Conservation (phyloP, 441 rosid genomes). For the Raphanus hybrid region DNA sequence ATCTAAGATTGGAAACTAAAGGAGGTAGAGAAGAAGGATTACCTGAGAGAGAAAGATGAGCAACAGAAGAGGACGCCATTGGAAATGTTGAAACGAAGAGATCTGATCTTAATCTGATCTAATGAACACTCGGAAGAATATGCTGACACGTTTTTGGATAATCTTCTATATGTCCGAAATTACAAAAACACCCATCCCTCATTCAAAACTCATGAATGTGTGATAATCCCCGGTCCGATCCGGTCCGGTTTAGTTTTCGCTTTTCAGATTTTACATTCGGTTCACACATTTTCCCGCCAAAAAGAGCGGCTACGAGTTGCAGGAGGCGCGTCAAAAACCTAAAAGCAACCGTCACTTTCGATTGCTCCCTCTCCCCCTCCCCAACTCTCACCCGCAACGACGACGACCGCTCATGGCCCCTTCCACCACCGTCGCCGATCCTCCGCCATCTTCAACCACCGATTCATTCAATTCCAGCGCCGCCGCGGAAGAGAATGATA, state of each 20-base stretch:
- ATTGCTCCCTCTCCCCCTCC: constrained; percentile 9
- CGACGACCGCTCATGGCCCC: constrained; percentile 47
- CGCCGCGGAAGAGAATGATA: constrained; percentile 42
- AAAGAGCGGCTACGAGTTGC: constrained; percentile 32
- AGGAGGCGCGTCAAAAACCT: constrained; percentile 40
- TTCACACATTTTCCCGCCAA: constrained; percentile 58
- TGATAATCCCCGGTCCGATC: background rate
- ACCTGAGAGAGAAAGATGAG: constrained; percentile 64
- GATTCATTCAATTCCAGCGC: constrained; percentile 39
- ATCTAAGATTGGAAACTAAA: background rate
- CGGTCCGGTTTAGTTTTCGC: constrained; percentile 5
- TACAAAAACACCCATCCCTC: constrained; percentile 17
- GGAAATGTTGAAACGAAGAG: constrained; percentile 18
- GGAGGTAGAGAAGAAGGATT: background rate
- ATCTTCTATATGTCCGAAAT: background rate
- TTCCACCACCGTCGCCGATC: constrained; percentile 43
- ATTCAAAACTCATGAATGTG: background rate
- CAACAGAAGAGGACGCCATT: constrained; percentile 59
- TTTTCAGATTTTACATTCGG: background rate
- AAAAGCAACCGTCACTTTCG: background rate
- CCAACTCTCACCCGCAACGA: background rate
- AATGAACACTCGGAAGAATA: background rate
- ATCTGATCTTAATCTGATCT: constrained; percentile 7
- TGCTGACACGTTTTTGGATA: constrained; percentile 27
- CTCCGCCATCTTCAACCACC: constrained; percentile 37